Base-by-base conservation (phyloP, 257 asterid species). In the Eustoma russellianum region DNA sequence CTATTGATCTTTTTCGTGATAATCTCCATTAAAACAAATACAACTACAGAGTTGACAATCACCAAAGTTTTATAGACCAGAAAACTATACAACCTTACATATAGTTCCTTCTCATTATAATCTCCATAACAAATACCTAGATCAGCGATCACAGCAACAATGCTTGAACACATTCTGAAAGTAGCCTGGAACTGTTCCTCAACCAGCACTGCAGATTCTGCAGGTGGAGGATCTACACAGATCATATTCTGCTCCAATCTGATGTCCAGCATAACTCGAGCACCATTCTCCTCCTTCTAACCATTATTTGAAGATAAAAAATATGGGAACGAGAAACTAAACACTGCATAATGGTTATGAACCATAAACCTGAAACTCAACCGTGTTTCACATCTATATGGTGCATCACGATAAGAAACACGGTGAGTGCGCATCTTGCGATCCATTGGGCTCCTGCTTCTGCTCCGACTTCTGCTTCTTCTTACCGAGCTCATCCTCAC, bases 391-490 rank as follows among this genome's bases (percentile, higher is more conserved):
- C 95, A 78, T 12, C 80, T 84, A 76, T 91, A 91, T 12, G 98
- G 97, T 51, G 94, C 95, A 70, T 91, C 96, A 56, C 96, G 98
- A 67, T 91, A 74, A 47, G 94, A 80, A 79, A 67, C 63, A 45
- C 95, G 92, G 48, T 82, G 80, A 55, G 90, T 80, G 60, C 90
- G 94, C 53, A 84, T 82, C 82, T 87, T 91, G 73, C 95, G 94
- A 66, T 80, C 98, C 81, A 85, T 52, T 4, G 98, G 98, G 60
- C 98, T 91, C 80, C 95, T 77, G 92, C 98, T 86, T 17, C 96
- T 67, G 82, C 94, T 86, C 57, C 80, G 63, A 77, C 80, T 73
- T 45, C 84, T 68, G 72, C 86, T 78, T 61, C 87, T 67, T 72
- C 75, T 81, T 68, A 64, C 90, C 50, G 81, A 70, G 85, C 83